Conservation (phyloP, 2,329 filamentous ascomycete genomes). For the Chaetomium sp. region DNA sequence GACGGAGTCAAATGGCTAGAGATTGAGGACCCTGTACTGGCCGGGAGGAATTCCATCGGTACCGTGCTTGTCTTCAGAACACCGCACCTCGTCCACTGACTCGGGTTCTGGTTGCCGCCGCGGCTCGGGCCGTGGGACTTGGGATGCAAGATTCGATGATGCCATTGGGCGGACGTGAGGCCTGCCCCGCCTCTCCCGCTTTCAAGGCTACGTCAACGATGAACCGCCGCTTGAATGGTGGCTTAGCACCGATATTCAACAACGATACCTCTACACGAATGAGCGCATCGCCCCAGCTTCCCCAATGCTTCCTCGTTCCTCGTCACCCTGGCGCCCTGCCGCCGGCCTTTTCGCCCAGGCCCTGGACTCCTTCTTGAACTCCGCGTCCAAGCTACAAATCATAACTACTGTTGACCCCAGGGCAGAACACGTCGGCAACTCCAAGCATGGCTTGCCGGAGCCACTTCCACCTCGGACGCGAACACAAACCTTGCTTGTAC, state of each 20-base stretch:
- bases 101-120: no score
- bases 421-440: not conserved
- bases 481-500: constrained; percentile 43
- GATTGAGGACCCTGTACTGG: no score
- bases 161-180: no score
- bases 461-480: constrained; percentile 15
- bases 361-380: constrained; percentile 39
- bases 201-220: not conserved
- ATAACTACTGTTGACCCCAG: constrained; percentile 36
- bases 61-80: no score
- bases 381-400: constrained; percentile 38
- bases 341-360: constrained; percentile 39
- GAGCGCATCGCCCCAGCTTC: not conserved
- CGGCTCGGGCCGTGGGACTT: no score
- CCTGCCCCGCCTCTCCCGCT: no score
- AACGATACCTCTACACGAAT: not conserved
- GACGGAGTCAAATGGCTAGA: no score
- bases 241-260: not conserved
- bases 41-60: no score
- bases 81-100: no score
- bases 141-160: no score
- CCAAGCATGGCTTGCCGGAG: constrained; percentile 9
- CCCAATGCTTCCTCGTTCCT: constrained; percentile 10
- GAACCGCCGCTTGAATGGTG: not conserved
- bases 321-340: constrained; percentile 24